Evolutionary conservation across 106 monocot genomes (phyloP), one percentile per base, ranked within the genome.

Genomic region (Xerophyta viscosa): DNA sequence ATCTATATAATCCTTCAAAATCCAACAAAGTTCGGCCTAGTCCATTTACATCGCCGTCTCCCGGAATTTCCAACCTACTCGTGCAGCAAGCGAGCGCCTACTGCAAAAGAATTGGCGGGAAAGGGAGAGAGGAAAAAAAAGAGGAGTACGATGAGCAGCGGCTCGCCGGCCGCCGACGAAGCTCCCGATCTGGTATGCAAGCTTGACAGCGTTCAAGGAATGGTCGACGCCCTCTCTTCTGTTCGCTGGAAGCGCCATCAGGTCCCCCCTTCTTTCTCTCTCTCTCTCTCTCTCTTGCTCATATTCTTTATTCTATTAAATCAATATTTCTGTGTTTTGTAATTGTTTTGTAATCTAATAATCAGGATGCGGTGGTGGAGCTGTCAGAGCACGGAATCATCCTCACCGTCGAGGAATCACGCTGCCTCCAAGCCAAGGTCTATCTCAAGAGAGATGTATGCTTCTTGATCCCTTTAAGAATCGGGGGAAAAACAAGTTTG

Each of bases 391-490:
- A 98, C 54, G 98, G 98, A 0, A 82, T 98, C 39, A 89, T 98
- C 13, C 39, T 98, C 24, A 83, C 85, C 55, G 90, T 98, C 8
- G 98, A 98, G 57, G 98, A 98, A 45, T 65, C 79, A 10, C 79
- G 86, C 4, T 98, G 98, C 70, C 71, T 98, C 24, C 98, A 98
- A 74, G 98, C 90, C 62, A 98, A 98, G 64, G 98, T 98, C 71
- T 98, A 90, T 60, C 76, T 98, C 6, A 98, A 90, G 57, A 78
- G 98, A 29, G 98, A 98, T 85, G 98, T 98, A 62, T 15, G 20
- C 20, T n/a, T n/a, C n/a, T n/a, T n/a, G n/a, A n/a, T n/a, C n/a
- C n/a, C n/a, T n/a, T n/a, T n/a, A n/a, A n/a, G n/a, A 41, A 36
- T 6, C 33, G 33, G 7, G 5, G 33, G 11, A 6, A 5, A 36